These are phyloP conservation scores for Sphaerobolus stellatus DNA, from an alignment of 1,284 basidiomycete species.

Conservation along the genomic window DNA sequence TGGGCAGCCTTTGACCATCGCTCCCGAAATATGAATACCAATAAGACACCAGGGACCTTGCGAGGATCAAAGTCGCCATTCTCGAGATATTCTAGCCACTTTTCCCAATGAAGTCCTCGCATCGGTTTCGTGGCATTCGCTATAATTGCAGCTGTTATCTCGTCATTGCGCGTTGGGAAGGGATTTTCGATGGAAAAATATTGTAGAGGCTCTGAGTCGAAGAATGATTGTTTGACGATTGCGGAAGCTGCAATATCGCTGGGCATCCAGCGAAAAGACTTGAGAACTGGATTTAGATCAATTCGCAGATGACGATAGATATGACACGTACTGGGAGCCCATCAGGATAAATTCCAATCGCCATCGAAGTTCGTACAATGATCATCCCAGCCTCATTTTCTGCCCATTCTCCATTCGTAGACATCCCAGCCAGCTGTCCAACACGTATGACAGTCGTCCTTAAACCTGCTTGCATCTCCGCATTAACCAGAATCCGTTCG, in stretches of 20 bases:
- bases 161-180: not conserved
- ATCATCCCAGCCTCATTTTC: conserved; percentile 36
- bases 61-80: not conserved
- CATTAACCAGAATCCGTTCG: conserved; percentile 18
- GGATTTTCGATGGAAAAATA: not conserved
- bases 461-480: conserved; percentile 12
- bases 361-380: conserved; percentile 30
- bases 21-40: not conserved
- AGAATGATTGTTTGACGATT: not conserved
- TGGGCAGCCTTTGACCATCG: not conserved
- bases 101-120: not conserved
- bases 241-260: conserved; percentile 13
- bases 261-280: conserved; percentile 16
- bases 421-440: conserved; percentile 37
- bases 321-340: conserved; percentile 34
- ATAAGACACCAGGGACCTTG: not conserved
- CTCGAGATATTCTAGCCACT: not conserved
- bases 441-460: conserved; percentile 30
- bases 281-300: not conserved
- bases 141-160: not conserved
- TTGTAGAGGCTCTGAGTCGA: not conserved
- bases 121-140: not conserved
- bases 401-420: conserved; percentile 37
- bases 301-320: conserved; percentile 20
- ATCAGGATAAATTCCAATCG: conserved; percentile 24